Percentiles rank a stretch among this genome's conserved stretches.
Conservation (phyloP, 2,329 filamentous ascomycete species). For the Hymenoscyphus fraxineus region DNA sequence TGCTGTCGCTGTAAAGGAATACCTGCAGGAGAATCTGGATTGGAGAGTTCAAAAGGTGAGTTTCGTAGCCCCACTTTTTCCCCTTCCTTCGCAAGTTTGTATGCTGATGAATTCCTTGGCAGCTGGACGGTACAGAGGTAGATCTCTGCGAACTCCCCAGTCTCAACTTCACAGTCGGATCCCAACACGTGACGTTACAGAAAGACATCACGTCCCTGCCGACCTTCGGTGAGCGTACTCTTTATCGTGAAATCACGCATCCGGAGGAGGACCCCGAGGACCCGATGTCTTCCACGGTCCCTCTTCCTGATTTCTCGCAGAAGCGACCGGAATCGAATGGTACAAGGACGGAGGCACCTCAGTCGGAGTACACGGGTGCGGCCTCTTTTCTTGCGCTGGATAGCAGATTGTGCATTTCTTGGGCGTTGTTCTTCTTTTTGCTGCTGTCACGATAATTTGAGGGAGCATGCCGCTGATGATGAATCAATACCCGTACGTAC, state of each 20-base stretch:
- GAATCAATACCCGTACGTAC: not conserved
- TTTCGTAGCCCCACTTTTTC: not conserved
- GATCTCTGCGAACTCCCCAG: constrained; percentile 15
- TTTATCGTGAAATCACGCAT: constrained; percentile 24
- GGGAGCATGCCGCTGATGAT: not conserved
- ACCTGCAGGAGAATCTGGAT: constrained; percentile 24
- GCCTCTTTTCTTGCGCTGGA: not conserved
- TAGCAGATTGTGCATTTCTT: not conserved
- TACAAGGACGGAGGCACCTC: too few relatives aligned
- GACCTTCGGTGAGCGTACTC: constrained; percentile 23
- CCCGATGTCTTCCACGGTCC: too few relatives aligned
- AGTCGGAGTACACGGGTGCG: not conserved
- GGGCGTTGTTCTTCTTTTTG: not conserved
- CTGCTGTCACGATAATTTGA: not conserved
- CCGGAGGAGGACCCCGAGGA: not conserved
- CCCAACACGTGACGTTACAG: constrained; percentile 22
- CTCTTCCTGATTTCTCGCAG: too few relatives aligned
- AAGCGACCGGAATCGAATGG: too few relatives aligned
- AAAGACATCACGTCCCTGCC: constrained; percentile 22
- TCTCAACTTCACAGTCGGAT: constrained; percentile 23
- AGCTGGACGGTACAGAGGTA: constrained; percentile 25
- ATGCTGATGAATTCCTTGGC: not conserved
- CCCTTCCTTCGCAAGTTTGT: not conserved
- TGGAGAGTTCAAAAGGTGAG: constrained; percentile 31
- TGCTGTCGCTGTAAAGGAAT: constrained; percentile 15